Evolutionary conservation across 345 rosid species (phyloP).

Genomic region (Populus nigra): DNA sequence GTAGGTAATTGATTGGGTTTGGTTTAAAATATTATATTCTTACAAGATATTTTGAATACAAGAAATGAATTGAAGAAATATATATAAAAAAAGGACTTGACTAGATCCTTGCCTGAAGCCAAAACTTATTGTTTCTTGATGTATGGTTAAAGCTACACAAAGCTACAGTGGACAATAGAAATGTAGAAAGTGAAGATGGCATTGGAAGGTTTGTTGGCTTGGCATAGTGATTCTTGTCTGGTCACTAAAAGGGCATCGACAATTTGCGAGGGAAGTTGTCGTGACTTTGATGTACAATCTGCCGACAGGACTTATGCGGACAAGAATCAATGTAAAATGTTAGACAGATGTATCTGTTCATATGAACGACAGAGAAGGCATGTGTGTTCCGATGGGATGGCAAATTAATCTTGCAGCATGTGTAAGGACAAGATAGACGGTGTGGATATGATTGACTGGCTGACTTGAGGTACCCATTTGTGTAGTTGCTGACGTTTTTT

Average conservation of each 20-base stretch:
- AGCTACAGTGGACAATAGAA: slow-evolving; percentile 32
- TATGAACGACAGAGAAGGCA: slow-evolving; percentile 20
- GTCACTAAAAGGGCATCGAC: slow-evolving; percentile 43
- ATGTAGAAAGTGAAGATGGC: slow-evolving; percentile 19
- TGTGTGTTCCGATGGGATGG: slow-evolving; percentile 19
- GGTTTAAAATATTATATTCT: no score
- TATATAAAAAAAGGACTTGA: no score
- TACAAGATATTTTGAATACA: no score
- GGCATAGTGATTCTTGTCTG: slow-evolving; percentile 26
- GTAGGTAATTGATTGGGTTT: no score
- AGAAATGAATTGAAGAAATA: no score
- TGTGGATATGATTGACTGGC: slow-evolving; percentile 17
- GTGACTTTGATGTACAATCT: slow-evolving; percentile 39
- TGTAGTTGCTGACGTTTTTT: no score
- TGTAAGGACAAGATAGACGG: slow-evolving; percentile 14
- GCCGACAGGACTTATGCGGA: slow-evolving; percentile 24
- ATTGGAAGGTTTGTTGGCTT: slow-evolving; percentile 17
- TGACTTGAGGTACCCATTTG: background rate
- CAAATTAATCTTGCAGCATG: slow-evolving; percentile 15
- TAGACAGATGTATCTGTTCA: slow-evolving; percentile 21
- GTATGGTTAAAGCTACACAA: slow-evolving; percentile 50
- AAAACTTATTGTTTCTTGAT: slow-evolving; percentile 16
- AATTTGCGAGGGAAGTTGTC: slow-evolving; percentile 35
- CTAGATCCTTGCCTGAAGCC: no score
- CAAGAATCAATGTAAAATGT: slow-evolving; percentile 16